Percentiles rank a stretch among this genome's conserved stretches.
These are phyloP conservation scores for Thymus quinquecostatus DNA, from an alignment of 257 asterid species.

Conservation along the genomic window DNA sequence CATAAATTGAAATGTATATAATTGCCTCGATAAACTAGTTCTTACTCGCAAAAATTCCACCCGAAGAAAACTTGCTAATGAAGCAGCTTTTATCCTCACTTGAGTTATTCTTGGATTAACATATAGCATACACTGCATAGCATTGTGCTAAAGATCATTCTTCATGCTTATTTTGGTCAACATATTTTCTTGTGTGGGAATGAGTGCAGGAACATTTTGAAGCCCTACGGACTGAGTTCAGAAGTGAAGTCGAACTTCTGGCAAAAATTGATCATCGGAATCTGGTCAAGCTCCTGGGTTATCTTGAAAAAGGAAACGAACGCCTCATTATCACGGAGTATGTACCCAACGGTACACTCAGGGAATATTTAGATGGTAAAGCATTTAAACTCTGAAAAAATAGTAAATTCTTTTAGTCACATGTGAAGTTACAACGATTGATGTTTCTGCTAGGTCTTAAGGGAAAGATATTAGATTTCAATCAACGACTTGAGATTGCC, in stretches of 20 bases:
- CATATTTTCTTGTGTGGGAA: slow-evolving; percentile 19
- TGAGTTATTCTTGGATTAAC: not conserved
- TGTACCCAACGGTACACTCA: slow-evolving; percentile 92
- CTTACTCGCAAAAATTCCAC: too few relatives aligned
- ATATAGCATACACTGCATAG: not conserved
- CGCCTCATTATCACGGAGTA: slow-evolving; percentile 89
- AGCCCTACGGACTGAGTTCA: slow-evolving; percentile 65
- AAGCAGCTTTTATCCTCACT: not conserved
- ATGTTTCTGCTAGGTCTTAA: slow-evolving; percentile 58
- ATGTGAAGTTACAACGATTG: slow-evolving; percentile 17
- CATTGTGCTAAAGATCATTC: not conserved
- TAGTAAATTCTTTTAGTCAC: slow-evolving; percentile 5
- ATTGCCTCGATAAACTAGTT: too few relatives aligned
- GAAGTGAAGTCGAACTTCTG: slow-evolving; percentile 92
- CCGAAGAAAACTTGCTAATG: not conserved
- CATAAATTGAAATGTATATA: too few relatives aligned
- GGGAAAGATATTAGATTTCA: slow-evolving; percentile 82
- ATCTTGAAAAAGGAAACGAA: slow-evolving; percentile 80
- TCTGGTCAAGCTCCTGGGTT: slow-evolving; percentile 95
- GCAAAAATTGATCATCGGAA: slow-evolving; percentile 95
- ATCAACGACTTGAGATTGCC: slow-evolving; percentile 90
- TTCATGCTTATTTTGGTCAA: slow-evolving; percentile 12
- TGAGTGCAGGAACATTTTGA: slow-evolving; percentile 65
- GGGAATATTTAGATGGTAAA: slow-evolving; percentile 97
- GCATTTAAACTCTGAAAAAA: slow-evolving; percentile 25